phyloP scores from a whole-genome alignment of 306 rosid species.

The Quillaja saponaria region DNA sequence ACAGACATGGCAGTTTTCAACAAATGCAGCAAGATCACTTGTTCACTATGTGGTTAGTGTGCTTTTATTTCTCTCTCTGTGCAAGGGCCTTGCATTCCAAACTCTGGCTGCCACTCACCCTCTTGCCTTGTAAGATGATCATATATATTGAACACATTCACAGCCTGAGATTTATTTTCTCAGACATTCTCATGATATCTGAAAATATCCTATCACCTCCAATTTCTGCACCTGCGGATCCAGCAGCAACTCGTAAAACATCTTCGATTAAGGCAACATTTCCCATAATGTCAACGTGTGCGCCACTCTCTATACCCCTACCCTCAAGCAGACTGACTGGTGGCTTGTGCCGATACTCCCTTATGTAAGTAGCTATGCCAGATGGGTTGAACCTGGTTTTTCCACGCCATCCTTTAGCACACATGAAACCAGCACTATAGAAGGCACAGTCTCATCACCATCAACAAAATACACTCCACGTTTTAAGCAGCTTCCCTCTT shows the following conservation, averaged over 20 bases:
- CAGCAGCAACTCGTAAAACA: conserved; percentile 62
- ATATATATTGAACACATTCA: conserved; percentile 8
- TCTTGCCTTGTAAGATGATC: conserved; percentile 12
- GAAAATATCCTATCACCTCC: conserved; percentile 77
- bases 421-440: conserved; percentile 82
- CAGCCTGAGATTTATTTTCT: conserved; percentile 54
- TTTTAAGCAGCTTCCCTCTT: conserved; percentile 38
- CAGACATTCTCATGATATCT: conserved; percentile 51
- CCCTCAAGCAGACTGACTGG: conserved; percentile 52
- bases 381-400: conserved; percentile 80
- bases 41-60: conserved; percentile 1
- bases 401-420: conserved; percentile 78
- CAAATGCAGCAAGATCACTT: background rate
- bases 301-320: conserved; percentile 53
- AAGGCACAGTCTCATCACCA: conserved; percentile 60
- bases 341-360: conserved; percentile 62
- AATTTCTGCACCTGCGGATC: conserved; percentile 54
- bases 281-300: conserved; percentile 58
- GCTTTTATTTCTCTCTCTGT: conserved; percentile 15
- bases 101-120: conserved; percentile 3
- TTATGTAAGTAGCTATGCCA: conserved; percentile 47
- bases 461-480: conserved; percentile 56
- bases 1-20: conserved; percentile 11
- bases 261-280: conserved; percentile 64
- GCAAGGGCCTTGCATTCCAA: conserved; percentile 17